Evolutionary conservation across 1,139 yeast species (phyloP).

Genomic region (Candida freyschussii): DNA sequence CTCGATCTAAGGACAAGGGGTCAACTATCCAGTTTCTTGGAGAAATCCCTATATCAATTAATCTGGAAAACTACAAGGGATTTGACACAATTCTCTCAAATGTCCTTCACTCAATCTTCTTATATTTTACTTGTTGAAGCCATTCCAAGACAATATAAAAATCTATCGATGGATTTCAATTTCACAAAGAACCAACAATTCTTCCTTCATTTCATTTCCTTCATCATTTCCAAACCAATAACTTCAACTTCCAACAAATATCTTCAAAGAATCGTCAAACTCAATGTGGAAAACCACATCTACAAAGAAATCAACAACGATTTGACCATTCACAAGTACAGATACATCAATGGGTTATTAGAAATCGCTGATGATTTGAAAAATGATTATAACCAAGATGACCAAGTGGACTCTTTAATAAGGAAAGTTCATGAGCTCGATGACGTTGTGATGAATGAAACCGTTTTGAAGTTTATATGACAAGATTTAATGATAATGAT

Average conservation of each 20-base stretch:
- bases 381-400: conserved; percentile 3
- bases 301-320: conserved; percentile 6
- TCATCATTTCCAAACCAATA: conserved; percentile 10
- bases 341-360: conserved; percentile 14
- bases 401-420: conserved; percentile 3
- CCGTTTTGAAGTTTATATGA: conserved; percentile 18
- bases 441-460: conserved; percentile 14
- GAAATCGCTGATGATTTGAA: conserved; percentile 10
- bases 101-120: conserved; percentile 3
- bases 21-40: conserved; percentile 8
- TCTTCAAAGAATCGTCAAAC: conserved; percentile 10
- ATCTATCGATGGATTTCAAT: not conserved
- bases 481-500: not conserved
- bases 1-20: conserved; percentile 4
- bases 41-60: conserved; percentile 19
- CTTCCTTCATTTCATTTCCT: conserved; percentile 9
- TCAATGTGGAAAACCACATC: conserved; percentile 11
- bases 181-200: conserved; percentile 15
- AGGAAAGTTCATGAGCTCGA: conserved; percentile 8
- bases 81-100: not conserved
- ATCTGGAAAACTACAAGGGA: conserved; percentile 12
- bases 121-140: conserved; percentile 16
- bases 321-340: conserved; percentile 13
- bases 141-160: conserved; percentile 14
- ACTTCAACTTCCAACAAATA: conserved; percentile 7